phyloP scores from a whole-genome alignment of 805 yeast genomes.

The Candida quercuum region DNA sequence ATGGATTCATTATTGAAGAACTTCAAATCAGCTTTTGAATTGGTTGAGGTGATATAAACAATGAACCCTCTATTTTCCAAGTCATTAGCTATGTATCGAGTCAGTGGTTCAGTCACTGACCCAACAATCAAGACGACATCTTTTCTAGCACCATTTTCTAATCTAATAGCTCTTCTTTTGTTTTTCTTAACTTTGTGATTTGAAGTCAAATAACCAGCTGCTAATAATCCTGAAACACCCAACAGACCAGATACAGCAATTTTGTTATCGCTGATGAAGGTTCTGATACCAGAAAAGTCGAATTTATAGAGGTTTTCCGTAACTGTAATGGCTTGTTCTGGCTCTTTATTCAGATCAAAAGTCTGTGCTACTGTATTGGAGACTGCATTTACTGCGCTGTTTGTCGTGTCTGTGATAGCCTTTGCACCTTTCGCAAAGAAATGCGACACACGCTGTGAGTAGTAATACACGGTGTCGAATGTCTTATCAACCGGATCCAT shows the following conservation, averaged over 20 bases:
- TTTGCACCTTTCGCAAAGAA: not conserved
- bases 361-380: not conserved
- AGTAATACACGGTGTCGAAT: conserved; percentile 13
- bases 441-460: conserved; percentile 3
- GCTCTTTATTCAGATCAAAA: too few relatives aligned
- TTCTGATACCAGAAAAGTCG: not conserved
- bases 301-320: too few relatives aligned
- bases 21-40: conserved; percentile 28
- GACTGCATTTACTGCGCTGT: not conserved
- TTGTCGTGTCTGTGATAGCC: not conserved
- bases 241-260: not conserved
- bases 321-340: too few relatives aligned
- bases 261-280: not conserved
- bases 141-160: conserved; percentile 65
- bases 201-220: conserved; percentile 1
- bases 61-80: conserved; percentile 76
- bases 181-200: not conserved
- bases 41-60: conserved; percentile 59
- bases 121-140: conserved; percentile 76
- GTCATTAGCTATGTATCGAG: conserved; percentile 65
- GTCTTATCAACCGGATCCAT: conserved; percentile 17
- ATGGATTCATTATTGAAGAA: conserved; percentile 55
- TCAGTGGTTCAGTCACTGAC: conserved; percentile 69
- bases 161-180: conserved; percentile 53
- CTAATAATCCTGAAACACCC: conserved; percentile 3